Evolutionary conservation across 2,329 filamentous ascomycete genomes (phyloP), one percentile per base, ranked within the genome.

Genomic region (Stemphylium lycopersici): DNA sequence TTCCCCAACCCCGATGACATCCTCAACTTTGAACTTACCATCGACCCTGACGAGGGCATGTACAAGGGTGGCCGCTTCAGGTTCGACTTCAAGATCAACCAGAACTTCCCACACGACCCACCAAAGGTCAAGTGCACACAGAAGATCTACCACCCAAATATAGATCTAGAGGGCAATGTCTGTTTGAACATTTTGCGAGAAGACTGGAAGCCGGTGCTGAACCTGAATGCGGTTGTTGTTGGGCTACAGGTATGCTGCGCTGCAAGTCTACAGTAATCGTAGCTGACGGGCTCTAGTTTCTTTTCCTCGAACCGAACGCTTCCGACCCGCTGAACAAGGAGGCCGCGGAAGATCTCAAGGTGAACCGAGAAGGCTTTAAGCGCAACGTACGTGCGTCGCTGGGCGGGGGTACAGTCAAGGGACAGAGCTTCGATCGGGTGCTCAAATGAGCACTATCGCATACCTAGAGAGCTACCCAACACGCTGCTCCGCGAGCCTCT

Each of bases 121-220:
- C 95, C 95, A 16, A 98, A 98, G 79, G 95, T 99, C 67, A 95
- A 90, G 72, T 98, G 95, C 80, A 90, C 88, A 66, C 91, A 99
- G 79, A 98, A 96, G 83, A 98, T 99, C 69, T 99, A 99, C 80
- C 95, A 99, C 75, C 95, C 95, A 5, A 99, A 99, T 77, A 99
- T 99, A 74, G 95, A 99, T 72, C 84, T 96, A 36, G 91, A 98
- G 75, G 95, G 95, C 66, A 99, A 99, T 74, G 93, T 99, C 59
- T 99, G 95, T 80, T 79, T 99, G 71, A 99, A 99, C 76, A 99
- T 99, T 69, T 78, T 99, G 70, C 83, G 95, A 58, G 95, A 99
- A 79, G 95, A 99, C 80, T 99, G 95, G 95, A 99, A 98, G 82
- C 95, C 95, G 0, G 95, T 99, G 39, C 80, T 99, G 73, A 98